phyloP scores from a whole-genome alignment of 2,329 filamentous ascomycete species.

The Aspergillus flavus region DNA sequence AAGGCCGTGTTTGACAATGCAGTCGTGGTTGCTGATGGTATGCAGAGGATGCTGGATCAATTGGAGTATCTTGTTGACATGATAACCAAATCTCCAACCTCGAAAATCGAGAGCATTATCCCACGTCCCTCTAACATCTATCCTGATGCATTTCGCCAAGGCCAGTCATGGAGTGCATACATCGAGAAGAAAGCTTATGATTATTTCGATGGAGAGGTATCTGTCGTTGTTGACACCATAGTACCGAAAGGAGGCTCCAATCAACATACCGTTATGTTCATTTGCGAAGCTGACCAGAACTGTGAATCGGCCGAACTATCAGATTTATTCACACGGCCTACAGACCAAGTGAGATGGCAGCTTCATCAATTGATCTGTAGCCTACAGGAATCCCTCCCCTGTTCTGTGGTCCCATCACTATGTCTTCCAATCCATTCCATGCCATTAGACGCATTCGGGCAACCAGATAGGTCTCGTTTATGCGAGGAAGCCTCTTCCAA shows the following conservation, averaged over 20 bases:
- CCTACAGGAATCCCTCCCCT: neutral
- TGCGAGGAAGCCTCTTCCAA: neutral
- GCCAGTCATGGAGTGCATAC: neutral
- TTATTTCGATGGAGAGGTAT: neutral
- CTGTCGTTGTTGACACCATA: neutral
- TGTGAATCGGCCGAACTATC: too few species aligned
- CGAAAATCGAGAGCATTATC: neutral
- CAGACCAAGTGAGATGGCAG: neutral
- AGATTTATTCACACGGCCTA: neutral
- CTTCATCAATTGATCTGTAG: neutral
- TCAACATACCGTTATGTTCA: neutral
- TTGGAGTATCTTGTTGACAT: neutral
- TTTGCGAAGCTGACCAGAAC: neutral
- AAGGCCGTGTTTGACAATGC: neutral
- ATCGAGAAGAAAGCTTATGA: neutral
- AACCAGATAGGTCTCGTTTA: neutral
- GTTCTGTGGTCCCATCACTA: neutral
- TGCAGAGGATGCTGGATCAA: conserved; percentile 5
- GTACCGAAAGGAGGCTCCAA: neutral
- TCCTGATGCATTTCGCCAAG: too few species aligned
- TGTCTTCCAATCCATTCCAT: neutral
- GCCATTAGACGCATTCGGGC: neutral
- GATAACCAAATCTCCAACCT: neutral
- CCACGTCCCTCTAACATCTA: neutral
- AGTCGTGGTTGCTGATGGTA: neutral